Base-by-base conservation (phyloP, 495 filamentous ascomycete species). In the Xylaria telfairii region DNA sequence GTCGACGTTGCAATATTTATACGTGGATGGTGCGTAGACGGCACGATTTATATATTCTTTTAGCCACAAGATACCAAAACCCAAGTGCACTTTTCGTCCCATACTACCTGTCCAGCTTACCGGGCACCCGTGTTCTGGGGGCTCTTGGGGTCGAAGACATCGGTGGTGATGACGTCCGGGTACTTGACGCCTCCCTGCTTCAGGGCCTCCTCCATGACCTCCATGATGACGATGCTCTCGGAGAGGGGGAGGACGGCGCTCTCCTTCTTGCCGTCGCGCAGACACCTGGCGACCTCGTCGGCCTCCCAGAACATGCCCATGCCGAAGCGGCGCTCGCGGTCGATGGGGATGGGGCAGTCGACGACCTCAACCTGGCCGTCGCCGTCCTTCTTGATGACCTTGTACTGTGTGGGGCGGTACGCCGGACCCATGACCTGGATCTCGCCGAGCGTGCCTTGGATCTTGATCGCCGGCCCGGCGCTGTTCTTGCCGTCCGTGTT, bases 291-390 rank as follows among this genome's bases (percentile, higher is more conserved):
- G 70, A 88, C 92, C 83, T 95, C 94, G 84, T 98, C 95, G 21
- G 95, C 95, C 79, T 97, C 94, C 92, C 91, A 98, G 82, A 92
- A 95, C 93, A 96, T 97, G 28, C 94, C 95, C 72, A 92, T 89
- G 21, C 92, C 93, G 75, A 86, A 85, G 62, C 81, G 72, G 42
- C 78, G 80, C 69, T 80, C 81, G 15, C 77, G 73, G 72, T 88
- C 86, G 64, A 77, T 80, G 26, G 92, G 91, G 72, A 94, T 90
- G 12, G 86, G 84, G 74, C 85, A 90, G 71, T 91, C 83, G 19
- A 91, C 84, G 65, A 89, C 86, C 74, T 90, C 85, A 4, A 88
- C 77, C 63, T 79, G 76, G 72, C 80, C 81, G 19, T 73, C 83
- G 51, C 78, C 79, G 60, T 80, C 83, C 73, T 79, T 82, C 75